Evolutionary conservation across 352 stramenopile species (phyloP).

Genomic region (Globisporangium splendens): DNA sequence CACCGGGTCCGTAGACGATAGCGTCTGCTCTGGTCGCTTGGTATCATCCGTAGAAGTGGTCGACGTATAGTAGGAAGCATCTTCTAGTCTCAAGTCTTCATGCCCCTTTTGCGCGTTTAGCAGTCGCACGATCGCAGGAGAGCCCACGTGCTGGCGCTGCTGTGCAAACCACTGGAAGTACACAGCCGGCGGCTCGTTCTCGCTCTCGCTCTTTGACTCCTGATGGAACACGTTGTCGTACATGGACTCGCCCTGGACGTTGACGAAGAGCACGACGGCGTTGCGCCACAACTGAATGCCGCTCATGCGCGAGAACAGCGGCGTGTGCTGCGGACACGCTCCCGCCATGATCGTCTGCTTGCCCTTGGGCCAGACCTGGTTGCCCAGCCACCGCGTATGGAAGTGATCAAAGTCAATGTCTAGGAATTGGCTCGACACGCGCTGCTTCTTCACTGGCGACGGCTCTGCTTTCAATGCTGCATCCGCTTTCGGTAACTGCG

Average conservation of each 20-base stretch:
- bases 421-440: constrained; percentile 22
- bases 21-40: not conserved
- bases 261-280: constrained; percentile 53
- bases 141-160: constrained; percentile 22
- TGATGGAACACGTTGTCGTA: constrained; percentile 57
- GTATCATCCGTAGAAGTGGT: not conserved
- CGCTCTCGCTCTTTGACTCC: constrained; percentile 3
- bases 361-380: constrained; percentile 44
- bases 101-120: constrained; percentile 24
- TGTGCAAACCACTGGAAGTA: constrained; percentile 64
- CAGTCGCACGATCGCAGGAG: constrained; percentile 31
- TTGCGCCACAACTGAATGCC: constrained; percentile 54
- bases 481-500: not conserved
- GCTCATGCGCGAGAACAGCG: constrained; percentile 41
- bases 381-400: constrained; percentile 44
- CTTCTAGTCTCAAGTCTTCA: constrained; percentile 25
- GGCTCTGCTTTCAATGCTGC: not conserved
- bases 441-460: not conserved
- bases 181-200: constrained; percentile 13
- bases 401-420: constrained; percentile 36
- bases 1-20: constrained; percentile 17
- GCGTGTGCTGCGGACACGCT: constrained; percentile 26
- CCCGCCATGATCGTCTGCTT: constrained; percentile 51
- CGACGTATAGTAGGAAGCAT: constrained; percentile 17
- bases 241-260: constrained; percentile 23